Evolutionary conservation across 176 grass and related monocot genomes (phyloP), one percentile per base, ranked within the genome.

Genomic region (Panicum miliaceum): DNA sequence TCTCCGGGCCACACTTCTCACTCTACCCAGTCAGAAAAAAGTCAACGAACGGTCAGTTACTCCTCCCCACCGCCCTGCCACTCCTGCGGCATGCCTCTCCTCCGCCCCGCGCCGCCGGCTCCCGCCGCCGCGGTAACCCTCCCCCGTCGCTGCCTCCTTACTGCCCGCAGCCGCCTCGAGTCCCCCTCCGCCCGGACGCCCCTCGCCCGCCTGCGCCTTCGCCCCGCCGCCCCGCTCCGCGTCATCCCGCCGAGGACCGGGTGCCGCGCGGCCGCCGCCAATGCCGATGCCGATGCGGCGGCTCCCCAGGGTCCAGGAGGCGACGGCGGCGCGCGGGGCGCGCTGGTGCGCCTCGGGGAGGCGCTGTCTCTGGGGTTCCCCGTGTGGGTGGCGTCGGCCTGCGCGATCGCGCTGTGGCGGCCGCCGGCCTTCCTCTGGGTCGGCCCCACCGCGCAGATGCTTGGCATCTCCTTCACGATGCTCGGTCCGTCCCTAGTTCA

Each of bases 391-490:
- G 86, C 75, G 0, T 92, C 84, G 2, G 88, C 95, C 20, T 93
- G 90, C 67, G 63, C 80, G 14, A 4, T 97, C 18, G 92, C 92
- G 16, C 81, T 97, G 7, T 91, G 92, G 88, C 73, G 88, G 14
- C 95, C 95, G 22, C 53, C 81, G 0, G 7, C 84, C 23, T 97
- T 97, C 73, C 92, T 91, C 70, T 94, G 95, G 95, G 95, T 92
- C 27, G 41, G 82, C 10, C 70, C 84, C 38, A 70, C 45, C n/a
- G 84, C 82, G 18, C 92, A 91, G 88, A 88, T 97, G 51, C 1
- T 92, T 60, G 88, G 92, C 23, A 3, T 97, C 71, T 91, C 88
- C 46, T 71, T 97, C 82, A 94, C 92, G n/a, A 94, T 97, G 92
- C 92, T 94, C 4, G 92, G 94, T 94, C 11, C 47, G 59, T 56